Conservation (phyloP, 2,329 filamentous ascomycete genomes). For the Colletotrichum karsti region DNA sequence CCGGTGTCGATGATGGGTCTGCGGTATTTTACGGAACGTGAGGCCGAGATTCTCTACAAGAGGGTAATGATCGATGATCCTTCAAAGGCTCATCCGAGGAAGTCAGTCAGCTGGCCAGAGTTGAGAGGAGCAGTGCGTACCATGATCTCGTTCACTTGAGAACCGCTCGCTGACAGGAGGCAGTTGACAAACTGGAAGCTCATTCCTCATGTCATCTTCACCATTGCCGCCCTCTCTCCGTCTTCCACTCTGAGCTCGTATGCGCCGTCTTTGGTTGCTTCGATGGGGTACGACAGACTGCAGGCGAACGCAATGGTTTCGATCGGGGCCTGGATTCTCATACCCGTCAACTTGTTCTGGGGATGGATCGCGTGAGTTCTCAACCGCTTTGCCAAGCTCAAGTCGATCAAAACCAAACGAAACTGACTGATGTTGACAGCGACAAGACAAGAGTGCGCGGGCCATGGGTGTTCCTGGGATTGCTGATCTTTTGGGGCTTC, state of each 20-base stretch:
- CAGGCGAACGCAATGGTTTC: slow-evolving; percentile 44
- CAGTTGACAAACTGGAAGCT: slow-evolving; percentile 47
- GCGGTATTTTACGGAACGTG: slow-evolving; percentile 43
- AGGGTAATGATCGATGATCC: slow-evolving; percentile 45
- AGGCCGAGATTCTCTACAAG: slow-evolving; percentile 42
- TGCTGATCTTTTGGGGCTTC: slow-evolving; percentile 37
- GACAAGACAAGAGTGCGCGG: slow-evolving; percentile 35
- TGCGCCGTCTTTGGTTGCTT: slow-evolving; percentile 40
- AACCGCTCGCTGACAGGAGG: neutral
- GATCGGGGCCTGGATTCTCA: slow-evolving; percentile 43
- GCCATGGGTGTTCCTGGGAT: slow-evolving; percentile 36
- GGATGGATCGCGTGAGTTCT: slow-evolving; percentile 34
- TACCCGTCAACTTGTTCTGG: slow-evolving; percentile 42
- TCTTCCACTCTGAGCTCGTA: slow-evolving; percentile 38
- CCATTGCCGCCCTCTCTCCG: slow-evolving; percentile 39
- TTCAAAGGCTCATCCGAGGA: slow-evolving; percentile 40
- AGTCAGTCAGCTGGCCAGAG: slow-evolving; percentile 40
- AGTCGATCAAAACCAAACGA: slow-evolving; percentile 2
- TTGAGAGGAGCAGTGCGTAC: slow-evolving; percentile 42
- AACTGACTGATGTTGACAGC: neutral
- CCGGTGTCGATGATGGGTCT: slow-evolving; percentile 40
- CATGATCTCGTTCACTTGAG: neutral
- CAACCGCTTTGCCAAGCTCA: neutral
- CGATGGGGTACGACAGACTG: slow-evolving; percentile 45
- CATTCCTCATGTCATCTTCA: slow-evolving; percentile 42